These are phyloP conservation scores for Mycena venus DNA, from an alignment of 768 basidiomycete species.

Conservation along the genomic window DNA sequence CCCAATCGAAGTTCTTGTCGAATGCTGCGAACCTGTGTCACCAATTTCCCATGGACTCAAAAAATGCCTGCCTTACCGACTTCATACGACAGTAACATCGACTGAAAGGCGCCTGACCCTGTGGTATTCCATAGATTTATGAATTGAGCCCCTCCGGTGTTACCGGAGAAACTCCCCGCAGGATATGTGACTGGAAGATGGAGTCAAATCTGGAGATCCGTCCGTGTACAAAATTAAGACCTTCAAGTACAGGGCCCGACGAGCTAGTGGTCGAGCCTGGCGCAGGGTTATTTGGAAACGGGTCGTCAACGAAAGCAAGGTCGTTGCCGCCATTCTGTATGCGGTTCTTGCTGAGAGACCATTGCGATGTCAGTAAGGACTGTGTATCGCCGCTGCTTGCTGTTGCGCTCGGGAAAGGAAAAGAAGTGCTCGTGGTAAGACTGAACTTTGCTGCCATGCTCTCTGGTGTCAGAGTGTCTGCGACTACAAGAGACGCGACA, in stretches of 20 bases:
- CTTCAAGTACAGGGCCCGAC: conserved; percentile 53
- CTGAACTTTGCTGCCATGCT: conserved; percentile 28
- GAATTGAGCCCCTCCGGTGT: conserved; percentile 76
- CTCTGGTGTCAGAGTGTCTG: conserved; percentile 22
- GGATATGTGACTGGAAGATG: conserved; percentile 66
- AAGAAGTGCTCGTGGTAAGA: conserved; percentile 54
- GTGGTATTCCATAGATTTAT: conserved; percentile 77
- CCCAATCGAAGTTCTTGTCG: conserved; percentile 74
- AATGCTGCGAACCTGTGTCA: conserved; percentile 57
- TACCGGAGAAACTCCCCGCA: conserved; percentile 68
- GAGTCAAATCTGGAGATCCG: not conserved
- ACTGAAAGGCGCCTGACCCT: conserved; percentile 67
- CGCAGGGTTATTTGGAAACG: conserved; percentile 67
- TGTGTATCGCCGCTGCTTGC: conserved; percentile 64
- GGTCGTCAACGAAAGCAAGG: conserved; percentile 75
- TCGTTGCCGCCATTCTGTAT: conserved; percentile 64
- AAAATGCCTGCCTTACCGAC: conserved; percentile 42
- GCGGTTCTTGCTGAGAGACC: conserved; percentile 72
- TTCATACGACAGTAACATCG: conserved; percentile 83
- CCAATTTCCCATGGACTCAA: not conserved
- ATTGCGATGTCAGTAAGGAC: conserved; percentile 64
- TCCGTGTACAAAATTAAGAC: not conserved
- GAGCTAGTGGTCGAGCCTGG: conserved; percentile 46
- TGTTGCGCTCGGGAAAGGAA: conserved; percentile 77
- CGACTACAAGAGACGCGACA: conserved; percentile 14